Evolutionary conservation across 106 monocot genomes (phyloP), one percentile per base, ranked within the genome.

Genomic region (Dendrobium nobile): DNA sequence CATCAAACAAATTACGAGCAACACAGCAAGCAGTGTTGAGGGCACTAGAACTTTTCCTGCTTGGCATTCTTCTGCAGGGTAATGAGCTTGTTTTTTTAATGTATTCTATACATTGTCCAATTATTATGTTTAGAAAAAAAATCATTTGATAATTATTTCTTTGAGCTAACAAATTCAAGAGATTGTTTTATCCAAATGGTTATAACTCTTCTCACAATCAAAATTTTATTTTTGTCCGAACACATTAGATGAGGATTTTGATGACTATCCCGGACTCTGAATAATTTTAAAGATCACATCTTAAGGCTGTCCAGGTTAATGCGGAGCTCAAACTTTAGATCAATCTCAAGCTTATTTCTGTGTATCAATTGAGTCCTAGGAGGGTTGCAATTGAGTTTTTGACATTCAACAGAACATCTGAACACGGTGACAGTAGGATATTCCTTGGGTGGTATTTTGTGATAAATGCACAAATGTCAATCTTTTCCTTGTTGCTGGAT

Each of bases 51-150:
- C 89, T 95, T 27, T 86, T 92, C 75, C 79, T 92, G 41, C 86
- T 92, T 72, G 92, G 95, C 54, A 76, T 92, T 86, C 79, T 95
- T 86, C 82, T 90, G 19, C 92, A 95, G 91, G 95, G 95, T 92
- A 91, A 79, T 77, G 41, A 70, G 20, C n/a, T 77, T 58, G n/a
- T 67, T 75, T 28, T 48, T 24, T 8, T 43, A 19, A 20, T 19
- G 19, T 74, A 41, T 74, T 74, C 42, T 41, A 40, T 20, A 9
- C 18, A 74, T 11, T 44, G 1, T 74, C 74, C 43, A 11, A 43
- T 19, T 43, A 9, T 18, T 11, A 42, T 18, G 74, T n/a, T 19
- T 74, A 74, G 74, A 17, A 6, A 42, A 18, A 19, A 20, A 16
- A 43, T 73, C 73, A 41, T 73, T 7, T 4, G 17, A 19, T 42